Evolutionary conservation across 345 rosid genomes (phyloP).

Genomic region (Citrus trifoliata): DNA sequence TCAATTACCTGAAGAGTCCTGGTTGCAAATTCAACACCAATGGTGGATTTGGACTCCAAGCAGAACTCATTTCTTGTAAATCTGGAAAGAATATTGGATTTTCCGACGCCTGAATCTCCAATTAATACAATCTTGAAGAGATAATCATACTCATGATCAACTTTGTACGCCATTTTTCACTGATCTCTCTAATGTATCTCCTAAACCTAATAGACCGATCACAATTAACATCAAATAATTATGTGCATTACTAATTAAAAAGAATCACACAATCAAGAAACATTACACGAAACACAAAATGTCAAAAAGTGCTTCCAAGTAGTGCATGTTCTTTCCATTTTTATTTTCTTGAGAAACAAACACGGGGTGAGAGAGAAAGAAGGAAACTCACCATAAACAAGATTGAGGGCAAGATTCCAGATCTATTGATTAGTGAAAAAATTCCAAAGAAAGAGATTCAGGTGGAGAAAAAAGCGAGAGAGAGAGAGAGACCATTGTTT

Average conservation of each 20-base stretch:
- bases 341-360: background rate
- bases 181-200: background rate
- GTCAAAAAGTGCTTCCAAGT: background rate
- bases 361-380: background rate
- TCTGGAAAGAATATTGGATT: slow-evolving; percentile 68
- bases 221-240: background rate
- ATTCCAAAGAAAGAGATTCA: slow-evolving; percentile 3
- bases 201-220: slow-evolving; percentile 9
- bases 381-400: slow-evolving; percentile 20
- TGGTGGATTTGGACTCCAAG: slow-evolving; percentile 66
- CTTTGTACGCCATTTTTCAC: slow-evolving; percentile 53
- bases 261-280: slow-evolving; percentile 1
- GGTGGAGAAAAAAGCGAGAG: slow-evolving; percentile 4
- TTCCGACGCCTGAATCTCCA: slow-evolving; percentile 73
- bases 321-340: background rate
- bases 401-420: background rate
- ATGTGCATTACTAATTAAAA: background rate
- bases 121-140: slow-evolving; percentile 63
- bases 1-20: slow-evolving; percentile 53
- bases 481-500: background rate
- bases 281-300: background rate
- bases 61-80: slow-evolving; percentile 66
- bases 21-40: slow-evolving; percentile 72
- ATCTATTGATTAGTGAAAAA: slow-evolving; percentile 4
- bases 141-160: slow-evolving; percentile 64